A percentile compares a stretch with the other conserved stretches of the same genome.
Evolutionary conservation across 2,329 filamentous ascomycete genomes (phyloP).

Genomic region (Penicillium concentricum): DNA sequence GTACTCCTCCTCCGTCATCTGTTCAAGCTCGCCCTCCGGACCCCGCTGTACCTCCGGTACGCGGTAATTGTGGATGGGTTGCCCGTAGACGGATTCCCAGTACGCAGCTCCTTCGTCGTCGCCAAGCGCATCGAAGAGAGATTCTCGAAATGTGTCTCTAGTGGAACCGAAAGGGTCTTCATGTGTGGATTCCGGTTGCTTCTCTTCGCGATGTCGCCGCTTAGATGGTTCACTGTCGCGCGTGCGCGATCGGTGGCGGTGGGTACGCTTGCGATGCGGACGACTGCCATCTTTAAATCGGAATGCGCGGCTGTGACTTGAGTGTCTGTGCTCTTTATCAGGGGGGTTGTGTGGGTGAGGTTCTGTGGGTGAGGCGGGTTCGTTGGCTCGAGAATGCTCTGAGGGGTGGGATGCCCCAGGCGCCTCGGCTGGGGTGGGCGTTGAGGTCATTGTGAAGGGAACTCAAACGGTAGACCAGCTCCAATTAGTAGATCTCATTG

Average conservation of each 20-base stretch:
- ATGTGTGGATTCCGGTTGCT: background rate
- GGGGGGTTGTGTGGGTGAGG: background rate
- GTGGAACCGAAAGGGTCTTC: background rate
- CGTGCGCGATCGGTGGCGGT: conserved; percentile 1
- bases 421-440: background rate
- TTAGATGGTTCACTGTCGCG: conserved; percentile 19
- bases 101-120: conserved; percentile 95
- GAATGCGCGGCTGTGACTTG: background rate
- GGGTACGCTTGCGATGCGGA: conserved; percentile 15
- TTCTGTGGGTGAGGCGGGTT: background rate
- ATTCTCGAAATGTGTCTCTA: conserved; percentile 79
- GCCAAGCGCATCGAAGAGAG: conserved; percentile 92
- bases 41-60: conserved; percentile 51
- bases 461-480: background rate
- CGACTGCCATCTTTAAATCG: conserved; percentile 16
- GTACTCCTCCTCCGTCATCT: conserved; percentile 93
- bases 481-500: background rate
- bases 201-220: conserved; percentile 24
- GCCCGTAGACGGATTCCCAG: conserved; percentile 95
- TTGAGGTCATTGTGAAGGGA: background rate
- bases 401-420: background rate
- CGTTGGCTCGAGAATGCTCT: background rate
- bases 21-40: conserved; percentile 62
- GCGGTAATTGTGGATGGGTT: conserved; percentile 82
- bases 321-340: background rate